Evolutionary conservation across 2,329 filamentous ascomycete species (phyloP).

Genomic region (Fusarium pseudonygamai): DNA sequence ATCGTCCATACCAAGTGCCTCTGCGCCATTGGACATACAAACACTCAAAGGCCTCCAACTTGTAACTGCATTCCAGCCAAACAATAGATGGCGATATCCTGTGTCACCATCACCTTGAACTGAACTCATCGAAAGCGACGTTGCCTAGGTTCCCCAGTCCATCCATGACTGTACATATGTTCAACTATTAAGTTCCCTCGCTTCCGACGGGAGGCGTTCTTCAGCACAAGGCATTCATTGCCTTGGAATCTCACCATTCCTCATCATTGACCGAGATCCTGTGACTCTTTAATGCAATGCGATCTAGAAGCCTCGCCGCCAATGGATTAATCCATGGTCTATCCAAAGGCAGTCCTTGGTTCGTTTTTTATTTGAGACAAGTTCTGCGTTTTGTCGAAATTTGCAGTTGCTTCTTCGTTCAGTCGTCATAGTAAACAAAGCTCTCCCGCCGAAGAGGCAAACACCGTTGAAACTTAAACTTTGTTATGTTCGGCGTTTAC

Average conservation of each 20-base stretch:
- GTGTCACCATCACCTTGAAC: neutral
- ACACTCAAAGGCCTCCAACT: slow-evolving; percentile 8
- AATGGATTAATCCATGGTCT: neutral
- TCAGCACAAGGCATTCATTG: slow-evolving; percentile 7
- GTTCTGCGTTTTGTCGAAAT: neutral
- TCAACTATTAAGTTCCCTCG: slow-evolving; percentile 1
- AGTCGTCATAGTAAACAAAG: neutral
- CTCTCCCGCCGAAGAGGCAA: neutral
- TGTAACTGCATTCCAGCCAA: slow-evolving; percentile 24
- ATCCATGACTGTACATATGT: slow-evolving; percentile 12
- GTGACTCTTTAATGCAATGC: neutral
- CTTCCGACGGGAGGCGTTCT: slow-evolving; percentile 8
- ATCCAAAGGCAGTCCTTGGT: neutral
- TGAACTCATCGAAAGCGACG: neutral
- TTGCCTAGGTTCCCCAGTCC: slow-evolving; percentile 28
- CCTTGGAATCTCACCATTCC: neutral
- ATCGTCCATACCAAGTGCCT: slow-evolving; percentile 18
- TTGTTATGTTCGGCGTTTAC: neutral
- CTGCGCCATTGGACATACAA: slow-evolving; percentile 9
- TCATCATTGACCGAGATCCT: neutral
- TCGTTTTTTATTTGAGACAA: neutral
- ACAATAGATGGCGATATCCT: neutral
- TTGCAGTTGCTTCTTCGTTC: neutral
- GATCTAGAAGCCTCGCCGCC: neutral
- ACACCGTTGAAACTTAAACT: neutral